Evolutionary conservation across 805 yeast species (phyloP).

Genomic region (Candida orba): DNA sequence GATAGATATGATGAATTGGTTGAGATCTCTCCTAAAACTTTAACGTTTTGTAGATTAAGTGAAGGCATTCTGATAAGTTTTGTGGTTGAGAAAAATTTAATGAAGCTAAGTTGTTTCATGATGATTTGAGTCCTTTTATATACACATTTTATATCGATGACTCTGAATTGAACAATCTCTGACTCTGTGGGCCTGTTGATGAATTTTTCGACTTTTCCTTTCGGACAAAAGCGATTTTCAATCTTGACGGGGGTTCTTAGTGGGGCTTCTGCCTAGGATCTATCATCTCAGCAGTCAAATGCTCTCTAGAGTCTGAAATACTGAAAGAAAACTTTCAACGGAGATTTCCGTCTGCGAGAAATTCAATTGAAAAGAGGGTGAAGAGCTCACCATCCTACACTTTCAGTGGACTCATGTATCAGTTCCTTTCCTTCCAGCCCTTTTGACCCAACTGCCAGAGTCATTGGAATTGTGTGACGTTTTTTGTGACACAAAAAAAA

Average conservation of each 20-base stretch:
- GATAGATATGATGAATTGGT: slow-evolving; percentile 28
- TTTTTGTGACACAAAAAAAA: not conserved
- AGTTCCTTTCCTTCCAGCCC: not conserved
- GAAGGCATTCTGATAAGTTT: slow-evolving; percentile 12
- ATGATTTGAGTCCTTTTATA: too few species aligned
- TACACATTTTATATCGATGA: not conserved
- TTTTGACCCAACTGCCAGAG: not conserved
- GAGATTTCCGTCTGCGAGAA: too few species aligned
- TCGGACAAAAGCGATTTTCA: not conserved
- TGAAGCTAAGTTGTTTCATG: not conserved
- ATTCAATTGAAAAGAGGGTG: too few species aligned
- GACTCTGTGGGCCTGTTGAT: too few species aligned
- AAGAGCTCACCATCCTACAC: too few species aligned
- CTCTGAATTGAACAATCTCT: not conserved
- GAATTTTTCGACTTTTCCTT: too few species aligned
- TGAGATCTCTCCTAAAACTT: slow-evolving; percentile 28
- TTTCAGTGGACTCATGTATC: too few species aligned
- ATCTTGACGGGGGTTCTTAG: not conserved
- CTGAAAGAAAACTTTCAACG: too few species aligned
- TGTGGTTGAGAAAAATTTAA: not conserved
- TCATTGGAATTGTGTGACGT: not conserved
- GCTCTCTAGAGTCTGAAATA: too few species aligned
- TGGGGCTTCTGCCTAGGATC: not conserved
- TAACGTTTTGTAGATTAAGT: slow-evolving; percentile 27
- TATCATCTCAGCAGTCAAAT: too few species aligned